Percentiles rank a stretch among this genome's conserved stretches.
Evolutionary conservation across 441 rosid genomes (phyloP).

Genomic region (Pelargonium myrrhifolium): DNA sequence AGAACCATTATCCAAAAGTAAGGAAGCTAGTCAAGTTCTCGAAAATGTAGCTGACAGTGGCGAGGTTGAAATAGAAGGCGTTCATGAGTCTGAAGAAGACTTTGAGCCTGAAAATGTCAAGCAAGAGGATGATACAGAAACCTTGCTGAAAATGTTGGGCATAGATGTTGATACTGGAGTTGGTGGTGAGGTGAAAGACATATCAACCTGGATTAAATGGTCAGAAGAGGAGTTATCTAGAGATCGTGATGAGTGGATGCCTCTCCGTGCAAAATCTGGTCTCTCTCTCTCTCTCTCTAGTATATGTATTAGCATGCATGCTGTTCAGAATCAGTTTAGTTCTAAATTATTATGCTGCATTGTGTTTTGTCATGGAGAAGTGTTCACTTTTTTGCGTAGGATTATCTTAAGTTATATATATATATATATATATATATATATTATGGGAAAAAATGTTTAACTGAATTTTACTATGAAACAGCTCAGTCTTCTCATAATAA

Average conservation of each 20-base stretch:
- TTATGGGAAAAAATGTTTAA: neutral
- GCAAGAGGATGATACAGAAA: constrained; percentile 78
- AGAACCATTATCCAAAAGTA: constrained; percentile 43
- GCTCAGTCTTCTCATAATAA: constrained; percentile 31
- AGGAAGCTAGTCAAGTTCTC: constrained; percentile 29
- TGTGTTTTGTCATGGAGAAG: neutral
- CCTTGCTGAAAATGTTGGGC: constrained; percentile 72
- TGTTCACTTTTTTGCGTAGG: neutral
- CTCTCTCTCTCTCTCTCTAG: constrained; percentile 5
- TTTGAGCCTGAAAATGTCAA: constrained; percentile 37
- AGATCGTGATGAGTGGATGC: constrained; percentile 82
- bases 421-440: too few species aligned
- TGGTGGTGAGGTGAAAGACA: constrained; percentile 57
- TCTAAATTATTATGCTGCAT: neutral
- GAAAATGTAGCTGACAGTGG: constrained; percentile 28
- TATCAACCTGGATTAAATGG: constrained; percentile 85
- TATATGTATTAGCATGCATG: neutral
- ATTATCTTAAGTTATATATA: neutral
- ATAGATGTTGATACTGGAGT: constrained; percentile 61
- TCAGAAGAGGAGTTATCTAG: constrained; percentile 70
- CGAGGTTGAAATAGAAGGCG: constrained; percentile 13
- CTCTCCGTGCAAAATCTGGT: constrained; percentile 59
- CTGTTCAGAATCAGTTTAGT: neutral
- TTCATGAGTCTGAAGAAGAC: constrained; percentile 42
- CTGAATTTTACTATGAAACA: constrained; percentile 20